These are phyloP conservation scores for Candida neerlandica DNA, from an alignment of 1,139 yeast genomes.

Conservation along the genomic window DNA sequence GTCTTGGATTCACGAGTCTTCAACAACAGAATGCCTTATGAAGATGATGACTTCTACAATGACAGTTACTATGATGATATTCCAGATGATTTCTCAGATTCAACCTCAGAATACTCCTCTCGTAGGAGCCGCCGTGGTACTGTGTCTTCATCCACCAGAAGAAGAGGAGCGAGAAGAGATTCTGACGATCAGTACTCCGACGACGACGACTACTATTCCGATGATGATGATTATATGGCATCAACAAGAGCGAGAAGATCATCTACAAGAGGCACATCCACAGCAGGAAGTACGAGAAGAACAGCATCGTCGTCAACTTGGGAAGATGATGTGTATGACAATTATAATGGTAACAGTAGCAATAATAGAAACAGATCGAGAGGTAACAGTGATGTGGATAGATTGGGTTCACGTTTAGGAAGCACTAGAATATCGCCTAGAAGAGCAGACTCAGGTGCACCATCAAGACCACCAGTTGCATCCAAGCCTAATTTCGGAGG, in stretches of 20 bases:
- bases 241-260: slow-evolving; percentile 16
- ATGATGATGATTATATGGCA: slow-evolving; percentile 27
- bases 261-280: slow-evolving; percentile 21
- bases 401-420: slow-evolving; percentile 33
- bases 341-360: slow-evolving; percentile 15
- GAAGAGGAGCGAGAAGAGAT: slow-evolving; percentile 36
- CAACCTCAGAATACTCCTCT: slow-evolving; percentile 35
- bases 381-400: slow-evolving; percentile 38
- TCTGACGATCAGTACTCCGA: slow-evolving; percentile 44
- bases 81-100: slow-evolving; percentile 64
- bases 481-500: slow-evolving; percentile 59
- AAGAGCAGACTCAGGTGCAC: slow-evolving; percentile 24
- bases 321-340: slow-evolving; percentile 85
- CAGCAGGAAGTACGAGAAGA: slow-evolving; percentile 10
- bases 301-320: slow-evolving; percentile 38
- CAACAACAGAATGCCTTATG: slow-evolving; percentile 54
- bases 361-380: slow-evolving; percentile 29
- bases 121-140: slow-evolving; percentile 31
- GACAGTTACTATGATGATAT: slow-evolving; percentile 69
- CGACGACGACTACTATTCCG: slow-evolving; percentile 39
- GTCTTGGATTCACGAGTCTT: slow-evolving; percentile 86
- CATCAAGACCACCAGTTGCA: slow-evolving; percentile 41
- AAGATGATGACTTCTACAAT: slow-evolving; percentile 56
- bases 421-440: slow-evolving; percentile 29
- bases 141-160: slow-evolving; percentile 22